Evolutionary conservation across 495 filamentous ascomycete species (phyloP).

Genomic region (Monascus purpureus): DNA sequence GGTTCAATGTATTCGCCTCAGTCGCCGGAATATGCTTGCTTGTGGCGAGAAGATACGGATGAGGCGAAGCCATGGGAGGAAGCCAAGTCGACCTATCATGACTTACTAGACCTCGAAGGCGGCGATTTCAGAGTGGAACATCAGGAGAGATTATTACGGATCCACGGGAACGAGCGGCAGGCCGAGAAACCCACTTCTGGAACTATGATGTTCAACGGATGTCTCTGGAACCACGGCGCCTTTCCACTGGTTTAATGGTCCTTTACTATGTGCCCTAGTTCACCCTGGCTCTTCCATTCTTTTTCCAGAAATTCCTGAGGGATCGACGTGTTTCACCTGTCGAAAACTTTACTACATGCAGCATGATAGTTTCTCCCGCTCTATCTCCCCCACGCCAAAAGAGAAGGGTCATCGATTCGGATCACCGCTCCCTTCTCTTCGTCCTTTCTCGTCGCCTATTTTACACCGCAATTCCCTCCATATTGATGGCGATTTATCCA

Average conservation of each 20-base stretch:
- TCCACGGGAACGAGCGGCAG: neutral
- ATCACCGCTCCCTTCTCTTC: too few species aligned
- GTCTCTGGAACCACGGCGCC: neutral
- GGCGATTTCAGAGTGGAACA: constrained; percentile 11
- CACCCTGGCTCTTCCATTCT: too few species aligned
- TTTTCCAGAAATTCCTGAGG: too few species aligned
- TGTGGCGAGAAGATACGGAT: constrained; percentile 9
- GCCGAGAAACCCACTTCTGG: neutral
- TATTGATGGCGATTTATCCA: too few species aligned
- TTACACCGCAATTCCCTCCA: too few species aligned
- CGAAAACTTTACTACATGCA: too few species aligned
- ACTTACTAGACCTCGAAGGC: constrained; percentile 13
- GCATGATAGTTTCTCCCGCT: too few species aligned
- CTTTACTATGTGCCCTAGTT: too few species aligned
- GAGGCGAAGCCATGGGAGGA: constrained; percentile 22
- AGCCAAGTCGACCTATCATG: constrained; percentile 18
- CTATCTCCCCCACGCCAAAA: too few species aligned
- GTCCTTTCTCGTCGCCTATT: too few species aligned
- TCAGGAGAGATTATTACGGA: constrained; percentile 12
- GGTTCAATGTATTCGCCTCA: constrained; percentile 10
- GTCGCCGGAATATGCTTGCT: constrained; percentile 6
- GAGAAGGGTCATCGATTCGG: too few species aligned
- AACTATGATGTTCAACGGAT: neutral
- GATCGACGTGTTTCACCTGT: too few species aligned
- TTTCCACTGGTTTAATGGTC: neutral